Evolutionary conservation across 345 rosid species (phyloP).

Genomic region (Aquilaria sinensis): DNA sequence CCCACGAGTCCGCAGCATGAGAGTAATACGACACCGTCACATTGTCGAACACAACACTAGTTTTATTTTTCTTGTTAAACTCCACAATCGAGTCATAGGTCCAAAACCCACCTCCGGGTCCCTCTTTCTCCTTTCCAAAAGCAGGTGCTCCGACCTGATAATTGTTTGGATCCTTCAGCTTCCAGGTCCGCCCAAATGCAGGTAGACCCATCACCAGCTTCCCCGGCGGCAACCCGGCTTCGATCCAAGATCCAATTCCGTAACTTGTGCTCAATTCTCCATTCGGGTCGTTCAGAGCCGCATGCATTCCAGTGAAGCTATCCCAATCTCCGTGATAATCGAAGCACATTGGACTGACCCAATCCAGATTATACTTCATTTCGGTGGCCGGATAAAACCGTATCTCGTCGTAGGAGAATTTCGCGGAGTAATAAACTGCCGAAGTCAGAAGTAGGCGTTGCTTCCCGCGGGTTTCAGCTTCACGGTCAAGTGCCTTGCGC

Average conservation of each 20-base stretch:
- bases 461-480: slow-evolving; percentile 9
- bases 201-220: slow-evolving; percentile 48
- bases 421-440: slow-evolving; percentile 32
- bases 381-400: slow-evolving; percentile 24
- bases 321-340: slow-evolving; percentile 37
- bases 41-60: slow-evolving; percentile 13
- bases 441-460: slow-evolving; percentile 29
- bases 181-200: slow-evolving; percentile 36
- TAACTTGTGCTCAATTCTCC: slow-evolving; percentile 26
- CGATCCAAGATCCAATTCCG: slow-evolving; percentile 34
- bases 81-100: slow-evolving; percentile 19
- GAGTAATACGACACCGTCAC: slow-evolving; percentile 27
- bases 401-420: slow-evolving; percentile 6
- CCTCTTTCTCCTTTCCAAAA: slow-evolving; percentile 1
- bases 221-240: slow-evolving; percentile 21
- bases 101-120: slow-evolving; percentile 26
- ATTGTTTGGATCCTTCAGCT: slow-evolving; percentile 20
- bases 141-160: slow-evolving; percentile 33
- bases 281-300: slow-evolving; percentile 21
- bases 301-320: slow-evolving; percentile 23
- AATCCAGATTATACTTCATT: slow-evolving; percentile 21
- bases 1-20: slow-evolving; percentile 22
- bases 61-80: slow-evolving; percentile 12
- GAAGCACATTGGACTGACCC: slow-evolving; percentile 35
- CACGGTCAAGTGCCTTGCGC: slow-evolving; percentile 18